Base-by-base conservation (phyloP, 495 filamentous ascomycete genomes). In the Astrothelium macrocarpum region DNA sequence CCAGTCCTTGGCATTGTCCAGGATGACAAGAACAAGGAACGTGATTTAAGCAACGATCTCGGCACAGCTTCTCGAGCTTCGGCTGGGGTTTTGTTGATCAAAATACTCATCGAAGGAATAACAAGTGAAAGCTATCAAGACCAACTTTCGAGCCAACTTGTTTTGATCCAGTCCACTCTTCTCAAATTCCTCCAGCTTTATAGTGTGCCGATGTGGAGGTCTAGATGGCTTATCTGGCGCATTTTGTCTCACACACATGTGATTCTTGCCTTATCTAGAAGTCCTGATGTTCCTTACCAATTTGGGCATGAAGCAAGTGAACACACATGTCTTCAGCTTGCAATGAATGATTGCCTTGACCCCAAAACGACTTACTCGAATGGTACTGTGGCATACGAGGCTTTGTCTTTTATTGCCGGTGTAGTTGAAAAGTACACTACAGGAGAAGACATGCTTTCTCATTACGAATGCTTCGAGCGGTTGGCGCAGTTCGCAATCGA, bases 71-170 rank as follows among this genome's bases (percentile, higher is more conserved):
- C 49, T n/a, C 11, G 49, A 9, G 25, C 29, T 28, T 56, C 49
- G 26, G 20, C 49, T 56, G 49, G 49, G 49, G 23, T 56, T 56
- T 16, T 56, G n/a, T 28, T 56, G 49, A 56, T 56, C 25, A 56
- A 56, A 20, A 11, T 56, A 56, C 2, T 56, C 29, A 16, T 56
- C 29, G 49, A 29, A 20, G 49, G 23, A 29, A 26, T 56, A 12
- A 11, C 2, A 2, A 56, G 49, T 20, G 25, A 56, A 5, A 29
- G 11, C 20, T 56, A 56, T 29, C 49, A 56, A 56, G 49, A 56
- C 29, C 49, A 56, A 20, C 49, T 56, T 16, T 20, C 29, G 23
- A 56, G 7, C 16, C 20, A 56, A 16, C 29, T 56, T 29, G 26
- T 25, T 4, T 56, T 56, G 49, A 56, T 56, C 9, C 49, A 56